Base-by-base conservation (phyloP, 495 filamentous ascomycete genomes). In the Daldinia vernicosa region DNA sequence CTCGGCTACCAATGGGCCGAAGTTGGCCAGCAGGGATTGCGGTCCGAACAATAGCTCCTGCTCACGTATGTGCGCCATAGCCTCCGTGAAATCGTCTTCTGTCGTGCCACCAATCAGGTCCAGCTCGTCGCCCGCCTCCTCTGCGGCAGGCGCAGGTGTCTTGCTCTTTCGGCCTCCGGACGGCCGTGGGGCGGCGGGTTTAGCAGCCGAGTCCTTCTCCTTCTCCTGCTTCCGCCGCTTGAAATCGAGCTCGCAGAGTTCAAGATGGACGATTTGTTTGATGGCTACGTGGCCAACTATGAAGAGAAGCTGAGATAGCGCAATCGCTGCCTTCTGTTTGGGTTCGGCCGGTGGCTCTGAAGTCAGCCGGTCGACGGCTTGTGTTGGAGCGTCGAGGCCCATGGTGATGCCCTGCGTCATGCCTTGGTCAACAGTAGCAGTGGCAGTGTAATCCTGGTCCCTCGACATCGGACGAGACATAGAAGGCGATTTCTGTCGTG, bases 211-310 rank as follows among this genome's bases (percentile, higher is more conserved):
- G 51, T 84, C 90, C 80, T 95, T 97, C 78, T 98, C 95, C 67
- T 94, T 93, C 71, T 97, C 95, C 14, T 91, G 92, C 81, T 98
- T 99, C 61, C 94, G 86, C 27, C 94, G 88, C 81, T 99, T 99
- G 81, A 99, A 99, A 78, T 99, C 95, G 39, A 94, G 87, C 76
- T 99, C 95, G 79, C 93, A 94, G 2, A 98, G 86, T 70, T 99
- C 95, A n/a, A 99, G 85, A 78, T 99, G 96, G n/a, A 99, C 95
- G 66, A 98, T 99, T 74, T 99, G 95, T 78, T 99, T 99, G 80
- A 99, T 93, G 30, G 95, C 94, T 64, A 98, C 92, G 75, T 99
- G 95, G 5, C 95, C 95, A 58, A 99, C 95, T 57, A 97, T 89
- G 79, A 97, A 99, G 5, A 99, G 85, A 2, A 99, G 86, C 69